Base-by-base conservation (phyloP, 495 filamentous ascomycete genomes). In the Xylaria sp. region DNA sequence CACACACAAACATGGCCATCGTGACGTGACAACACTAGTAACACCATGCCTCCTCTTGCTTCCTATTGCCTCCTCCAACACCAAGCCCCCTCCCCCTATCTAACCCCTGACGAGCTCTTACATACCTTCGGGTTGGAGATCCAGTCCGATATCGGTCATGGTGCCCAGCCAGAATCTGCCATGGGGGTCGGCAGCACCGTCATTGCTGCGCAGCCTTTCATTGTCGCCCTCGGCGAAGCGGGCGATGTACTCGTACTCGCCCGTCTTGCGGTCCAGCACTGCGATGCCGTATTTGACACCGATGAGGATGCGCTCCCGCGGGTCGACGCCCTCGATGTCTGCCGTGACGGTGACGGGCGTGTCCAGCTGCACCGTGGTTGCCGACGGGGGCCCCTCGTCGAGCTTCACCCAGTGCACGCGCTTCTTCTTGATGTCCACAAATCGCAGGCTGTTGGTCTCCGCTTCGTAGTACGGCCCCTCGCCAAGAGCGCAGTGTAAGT, bases 151-250 rank as follows among this genome's bases (percentile, higher is more conserved):
- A 75, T 97, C 94, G 73, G 93, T 95, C 93, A 97, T 97, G 46
- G 89, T 86, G n/a, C 93, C 93, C 11, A 93, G 86, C 93, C 94
- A 97, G 80, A 95, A 95, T 53, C 94, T 85, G 62, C 94, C 95
- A 66, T 90, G 84, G 52, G 89, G 90, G 77, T 97, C 94, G 65
- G 93, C 89, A 8, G 88, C 90, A 48, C 94, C 95, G 76, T 97
- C 94, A 76, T 97, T 97, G 81, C 85, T 86, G 62, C 91, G 83
- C 73, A 91, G 73, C 52, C 86, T 79, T 74, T 78, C 82, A 21
- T 77, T 76, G 58, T 86, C 85, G 19, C 82, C 86, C 15, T 80
- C 81, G 64, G 74, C 71, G 71, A 85, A 84, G 72, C 75, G 80
- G 41, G 76, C 66, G 43, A 86, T 63, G 61, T 85, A 83, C 68